These are phyloP conservation scores for Geoglossum glabrum DNA, from an alignment of 495 filamentous ascomycete genomes.

Conservation along the genomic window DNA sequence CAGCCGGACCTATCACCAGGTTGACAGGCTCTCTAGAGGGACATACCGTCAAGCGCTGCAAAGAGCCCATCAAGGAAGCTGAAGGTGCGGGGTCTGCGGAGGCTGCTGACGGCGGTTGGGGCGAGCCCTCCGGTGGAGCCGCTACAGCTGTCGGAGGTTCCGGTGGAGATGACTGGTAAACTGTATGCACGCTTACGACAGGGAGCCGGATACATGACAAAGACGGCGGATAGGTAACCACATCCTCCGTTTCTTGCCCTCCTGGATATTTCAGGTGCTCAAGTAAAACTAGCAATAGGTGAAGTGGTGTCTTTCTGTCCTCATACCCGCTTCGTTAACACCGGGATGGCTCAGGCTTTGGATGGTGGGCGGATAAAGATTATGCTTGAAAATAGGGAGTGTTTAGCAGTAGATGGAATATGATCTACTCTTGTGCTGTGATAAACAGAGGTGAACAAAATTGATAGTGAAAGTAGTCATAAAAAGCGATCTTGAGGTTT, in stretches of 20 bases:
- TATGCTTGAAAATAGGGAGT: not conserved
- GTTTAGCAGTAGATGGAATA: not conserved
- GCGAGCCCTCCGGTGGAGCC: not conserved
- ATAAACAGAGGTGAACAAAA: too few relatives aligned
- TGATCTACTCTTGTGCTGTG: not conserved
- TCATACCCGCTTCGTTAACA: not conserved
- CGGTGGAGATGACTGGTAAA: not conserved
- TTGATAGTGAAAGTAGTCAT: too few relatives aligned
- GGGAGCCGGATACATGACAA: not conserved
- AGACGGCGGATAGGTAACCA: not conserved
- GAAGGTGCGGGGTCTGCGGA: not conserved
- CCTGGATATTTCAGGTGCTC: not conserved
- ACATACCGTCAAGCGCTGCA: slow-evolving; percentile 42
- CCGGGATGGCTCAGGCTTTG: not conserved
- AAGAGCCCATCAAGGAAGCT: not conserved
- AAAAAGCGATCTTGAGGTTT: too few relatives aligned
- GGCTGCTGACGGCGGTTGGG: not conserved
- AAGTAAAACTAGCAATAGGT: not conserved
- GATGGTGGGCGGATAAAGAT: not conserved
- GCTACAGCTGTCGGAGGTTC: not conserved
- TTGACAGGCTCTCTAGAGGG: slow-evolving; percentile 28
- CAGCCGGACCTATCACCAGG: not conserved
- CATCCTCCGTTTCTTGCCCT: not conserved
- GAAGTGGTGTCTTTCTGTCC: not conserved
- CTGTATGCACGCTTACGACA: not conserved